Evolutionary conservation across 345 rosid genomes (phyloP).

Genomic region (Syzygium jambos): DNA sequence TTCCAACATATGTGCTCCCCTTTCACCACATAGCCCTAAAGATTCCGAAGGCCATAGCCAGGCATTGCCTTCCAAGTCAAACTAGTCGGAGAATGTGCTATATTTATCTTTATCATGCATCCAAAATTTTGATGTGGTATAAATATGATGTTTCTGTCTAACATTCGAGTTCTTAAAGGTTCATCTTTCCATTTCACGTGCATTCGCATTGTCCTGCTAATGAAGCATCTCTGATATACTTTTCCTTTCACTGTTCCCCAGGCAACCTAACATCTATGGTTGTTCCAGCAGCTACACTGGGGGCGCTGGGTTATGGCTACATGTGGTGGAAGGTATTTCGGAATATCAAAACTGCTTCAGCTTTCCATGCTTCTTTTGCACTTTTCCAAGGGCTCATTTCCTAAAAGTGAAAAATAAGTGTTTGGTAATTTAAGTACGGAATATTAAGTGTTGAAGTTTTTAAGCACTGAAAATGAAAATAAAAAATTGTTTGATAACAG

Average conservation of each 20-base stretch:
- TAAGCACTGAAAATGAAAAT: not conserved
- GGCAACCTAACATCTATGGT: constrained; percentile 51
- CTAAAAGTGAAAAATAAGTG: not conserved
- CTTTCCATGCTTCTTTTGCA: not conserved
- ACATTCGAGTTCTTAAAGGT: not conserved
- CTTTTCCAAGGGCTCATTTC: not conserved
- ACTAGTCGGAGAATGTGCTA: not conserved
- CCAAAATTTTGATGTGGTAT: not conserved
- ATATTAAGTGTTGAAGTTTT: not conserved
- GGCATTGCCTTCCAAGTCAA: not conserved
- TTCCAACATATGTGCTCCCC: not conserved
- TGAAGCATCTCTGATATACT: not conserved
- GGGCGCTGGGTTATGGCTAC: constrained; percentile 94
- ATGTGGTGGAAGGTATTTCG: constrained; percentile 96
- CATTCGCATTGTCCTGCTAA: not conserved
- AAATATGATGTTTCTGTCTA: not conserved
- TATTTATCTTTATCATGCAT: not conserved
- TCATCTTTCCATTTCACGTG: not conserved
- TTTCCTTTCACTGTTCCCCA: constrained; percentile 7
- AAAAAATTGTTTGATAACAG: not conserved
- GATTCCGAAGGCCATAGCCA: not conserved
- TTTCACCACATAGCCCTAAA: not conserved
- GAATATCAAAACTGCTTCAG: not conserved
- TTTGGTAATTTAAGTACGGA: too few species aligned
- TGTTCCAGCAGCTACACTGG: constrained; percentile 72